phyloP scores from a whole-genome alignment of 2,329 filamentous ascomycete species.

The Fusarium napiforme region DNA sequence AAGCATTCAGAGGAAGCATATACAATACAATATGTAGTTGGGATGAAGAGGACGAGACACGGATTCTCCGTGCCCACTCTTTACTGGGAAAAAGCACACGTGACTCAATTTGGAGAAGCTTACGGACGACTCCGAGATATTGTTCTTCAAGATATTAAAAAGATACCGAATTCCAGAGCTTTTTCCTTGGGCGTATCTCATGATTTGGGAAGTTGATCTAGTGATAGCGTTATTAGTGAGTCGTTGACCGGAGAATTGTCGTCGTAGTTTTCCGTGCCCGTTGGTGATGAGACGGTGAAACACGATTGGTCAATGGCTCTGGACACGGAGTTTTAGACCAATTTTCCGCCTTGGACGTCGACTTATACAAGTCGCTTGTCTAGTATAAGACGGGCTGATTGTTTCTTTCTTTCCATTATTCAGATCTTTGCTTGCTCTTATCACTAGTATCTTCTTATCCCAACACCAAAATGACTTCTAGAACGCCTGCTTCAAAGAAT shows the following conservation, averaged over 20 bases:
- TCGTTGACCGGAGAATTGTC: not conserved
- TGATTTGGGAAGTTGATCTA: not conserved
- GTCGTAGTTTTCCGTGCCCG: constrained; percentile 28
- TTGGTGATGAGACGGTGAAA: constrained; percentile 3
- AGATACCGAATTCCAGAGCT: not conserved
- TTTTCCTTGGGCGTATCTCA: not conserved
- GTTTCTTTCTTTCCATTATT: not conserved
- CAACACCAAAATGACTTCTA: constrained; percentile 22
- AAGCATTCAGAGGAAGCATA: not conserved
- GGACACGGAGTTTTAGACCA: constrained; percentile 18
- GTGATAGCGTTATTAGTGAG: not conserved
- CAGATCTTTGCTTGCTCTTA: not conserved
- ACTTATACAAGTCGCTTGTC: constrained; percentile 7
- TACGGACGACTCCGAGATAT: not conserved
- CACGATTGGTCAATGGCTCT: constrained; percentile 28
- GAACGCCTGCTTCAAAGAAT: constrained; percentile 34
- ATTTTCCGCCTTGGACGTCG: constrained; percentile 1
- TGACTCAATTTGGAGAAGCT: constrained; percentile 15
- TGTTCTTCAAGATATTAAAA: not conserved
- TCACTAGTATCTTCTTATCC: no score
- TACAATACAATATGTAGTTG: not conserved
- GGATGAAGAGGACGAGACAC: not conserved
- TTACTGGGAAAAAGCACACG: not conserved
- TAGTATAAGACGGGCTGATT: not conserved
- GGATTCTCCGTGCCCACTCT: constrained; percentile 26